Conservation (phyloP, 106 monocot species). For the Vanilla planifolia region DNA sequence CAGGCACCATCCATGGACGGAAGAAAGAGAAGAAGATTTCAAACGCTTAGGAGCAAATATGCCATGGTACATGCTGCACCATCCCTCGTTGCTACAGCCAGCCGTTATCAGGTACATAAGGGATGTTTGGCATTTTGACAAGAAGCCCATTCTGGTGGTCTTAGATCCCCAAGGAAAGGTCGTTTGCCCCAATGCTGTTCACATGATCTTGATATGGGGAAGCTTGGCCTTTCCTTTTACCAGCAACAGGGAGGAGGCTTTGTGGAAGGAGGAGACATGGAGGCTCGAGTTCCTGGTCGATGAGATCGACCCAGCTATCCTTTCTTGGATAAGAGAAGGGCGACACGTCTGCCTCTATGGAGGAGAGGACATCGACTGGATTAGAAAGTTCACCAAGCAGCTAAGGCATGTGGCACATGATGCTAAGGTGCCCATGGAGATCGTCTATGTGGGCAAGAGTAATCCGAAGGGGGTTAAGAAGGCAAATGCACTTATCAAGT, state of each 20-base stretch:
- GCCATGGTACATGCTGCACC: constrained; percentile 64
- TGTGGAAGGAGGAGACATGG: constrained; percentile 87
- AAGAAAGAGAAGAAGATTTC: constrained; percentile 32
- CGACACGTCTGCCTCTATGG: constrained; percentile 66
- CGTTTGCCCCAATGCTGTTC: constrained; percentile 62
- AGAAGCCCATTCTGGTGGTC: constrained; percentile 66
- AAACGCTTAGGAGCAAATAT: constrained; percentile 29
- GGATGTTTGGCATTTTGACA: constrained; percentile 65
- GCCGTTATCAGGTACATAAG: constrained; percentile 45
- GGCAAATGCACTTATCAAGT: constrained; percentile 13
- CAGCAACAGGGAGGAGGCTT: constrained; percentile 59
- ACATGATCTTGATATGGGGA: constrained; percentile 96
- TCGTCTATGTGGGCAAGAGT: constrained; percentile 93
- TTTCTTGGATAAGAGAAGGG: constrained; percentile 40
- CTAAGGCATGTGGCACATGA: constrained; percentile 40
- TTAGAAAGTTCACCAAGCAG: constrained; percentile 45
- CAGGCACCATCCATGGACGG: constrained; percentile 35
- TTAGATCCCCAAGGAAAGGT: constrained; percentile 75
- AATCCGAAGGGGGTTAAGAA: constrained; percentile 66
- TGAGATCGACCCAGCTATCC: constrained; percentile 58
- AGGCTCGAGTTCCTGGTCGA: constrained; percentile 69
- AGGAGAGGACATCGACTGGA: constrained; percentile 80
- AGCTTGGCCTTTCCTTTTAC: constrained; percentile 74
- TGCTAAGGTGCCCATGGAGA: constrained; percentile 41
- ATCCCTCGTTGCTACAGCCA: constrained; percentile 44